phyloP scores from a whole-genome alignment of 805 yeast species.

The Debaryomyces tyrocola region DNA sequence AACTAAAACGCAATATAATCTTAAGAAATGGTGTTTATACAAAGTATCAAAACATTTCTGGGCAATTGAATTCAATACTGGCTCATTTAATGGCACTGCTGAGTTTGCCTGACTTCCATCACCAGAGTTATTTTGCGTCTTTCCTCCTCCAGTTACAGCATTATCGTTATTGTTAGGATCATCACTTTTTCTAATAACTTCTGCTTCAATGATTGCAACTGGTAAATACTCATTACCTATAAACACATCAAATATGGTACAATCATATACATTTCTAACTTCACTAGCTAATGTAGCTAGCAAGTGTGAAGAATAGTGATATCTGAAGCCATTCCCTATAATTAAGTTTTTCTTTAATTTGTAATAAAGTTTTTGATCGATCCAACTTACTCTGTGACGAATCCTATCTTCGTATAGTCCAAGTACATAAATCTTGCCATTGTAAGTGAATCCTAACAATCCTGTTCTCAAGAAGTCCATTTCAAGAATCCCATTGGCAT shows the following conservation, averaged over 20 bases:
- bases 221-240: conserved; percentile 81
- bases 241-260: conserved; percentile 85
- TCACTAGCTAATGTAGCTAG: conserved; percentile 80
- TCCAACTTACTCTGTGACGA: conserved; percentile 71
- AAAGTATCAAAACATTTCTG: conserved; percentile 44
- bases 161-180: conserved; percentile 17
- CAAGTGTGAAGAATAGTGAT: conserved; percentile 85
- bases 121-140: conserved; percentile 4
- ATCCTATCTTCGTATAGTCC: conserved; percentile 92
- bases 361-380: conserved; percentile 46
- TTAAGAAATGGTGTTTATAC: conserved; percentile 59
- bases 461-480: conserved; percentile 89
- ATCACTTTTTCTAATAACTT: conserved; percentile 38
- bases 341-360: conserved; percentile 30
- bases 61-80: conserved; percentile 42
- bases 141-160: conserved; percentile 17
- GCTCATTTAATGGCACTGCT: conserved; percentile 45
- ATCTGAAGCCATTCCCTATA: conserved; percentile 46
- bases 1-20: conserved; percentile 78
- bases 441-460: conserved; percentile 79
- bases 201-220: conserved; percentile 81
- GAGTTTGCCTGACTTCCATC: conserved; percentile 20
- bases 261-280: conserved; percentile 80
- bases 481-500: conserved; percentile 66
- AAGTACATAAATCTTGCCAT: conserved; percentile 83